phyloP scores from a whole-genome alignment of 2,329 filamentous ascomycete genomes.

The Elsinoe batatas region DNA sequence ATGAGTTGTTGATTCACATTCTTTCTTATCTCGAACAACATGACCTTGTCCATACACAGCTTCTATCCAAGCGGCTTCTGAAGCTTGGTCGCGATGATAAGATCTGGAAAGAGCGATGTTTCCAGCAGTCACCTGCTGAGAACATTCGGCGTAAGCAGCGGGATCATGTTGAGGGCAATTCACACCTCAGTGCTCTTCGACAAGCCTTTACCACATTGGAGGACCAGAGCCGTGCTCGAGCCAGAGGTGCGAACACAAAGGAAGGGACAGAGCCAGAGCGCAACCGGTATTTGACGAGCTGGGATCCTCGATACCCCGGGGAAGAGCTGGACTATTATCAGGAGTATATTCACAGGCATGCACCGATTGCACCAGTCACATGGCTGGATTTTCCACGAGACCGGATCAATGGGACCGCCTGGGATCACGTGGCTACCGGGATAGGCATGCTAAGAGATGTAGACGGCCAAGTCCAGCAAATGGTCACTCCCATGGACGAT shows the following conservation, averaged over 20 bases:
- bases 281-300: conserved; percentile 51
- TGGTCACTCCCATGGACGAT: conserved; percentile 73
- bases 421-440: conserved; percentile 59
- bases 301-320: conserved; percentile 66
- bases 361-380: conserved; percentile 53
- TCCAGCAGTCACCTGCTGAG: conserved; percentile 58
- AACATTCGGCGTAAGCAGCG: conserved; percentile 47
- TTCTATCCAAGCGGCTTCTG: conserved; percentile 57
- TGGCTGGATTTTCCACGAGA: conserved; percentile 61
- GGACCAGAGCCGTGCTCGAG: conserved; percentile 15
- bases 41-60: conserved; percentile 59
- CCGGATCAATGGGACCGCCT: conserved; percentile 30
- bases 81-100: conserved; percentile 61
- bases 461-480: conserved; percentile 46
- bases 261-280: neutral
- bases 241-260: neutral
- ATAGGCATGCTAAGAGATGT: conserved; percentile 54
- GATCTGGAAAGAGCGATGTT: conserved; percentile 68
- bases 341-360: conserved; percentile 77
- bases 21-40: conserved; percentile 46
- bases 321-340: conserved; percentile 77
- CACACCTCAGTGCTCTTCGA: conserved; percentile 34
- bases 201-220: conserved; percentile 30
- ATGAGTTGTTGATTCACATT: conserved; percentile 36
- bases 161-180: conserved; percentile 30